Conservation (phyloP, 23 red algal genomes). For the Gracilaria vermiculophylla region DNA sequence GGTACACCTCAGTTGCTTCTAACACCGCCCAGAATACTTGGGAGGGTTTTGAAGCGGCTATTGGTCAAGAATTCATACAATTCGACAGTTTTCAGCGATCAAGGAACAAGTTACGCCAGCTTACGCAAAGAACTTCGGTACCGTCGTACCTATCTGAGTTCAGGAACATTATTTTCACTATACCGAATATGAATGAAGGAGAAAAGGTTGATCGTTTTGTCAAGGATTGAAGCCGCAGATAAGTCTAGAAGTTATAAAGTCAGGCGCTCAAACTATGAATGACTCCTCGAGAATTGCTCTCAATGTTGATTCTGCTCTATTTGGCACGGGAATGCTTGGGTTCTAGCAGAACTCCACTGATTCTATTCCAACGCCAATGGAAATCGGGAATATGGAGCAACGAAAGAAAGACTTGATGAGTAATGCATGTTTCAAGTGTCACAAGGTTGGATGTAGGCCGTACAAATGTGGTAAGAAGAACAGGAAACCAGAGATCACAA, state of each 20-base stretch:
- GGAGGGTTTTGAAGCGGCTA: neutral
- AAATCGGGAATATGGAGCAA: neutral
- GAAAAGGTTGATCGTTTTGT: neutral
- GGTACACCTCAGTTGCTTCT: no score
- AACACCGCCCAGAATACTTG: no score
- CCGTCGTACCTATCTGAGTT: neutral
- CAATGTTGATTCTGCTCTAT: neutral
- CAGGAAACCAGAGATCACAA: no score
- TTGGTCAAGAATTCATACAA: neutral
- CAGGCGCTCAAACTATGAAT: neutral
- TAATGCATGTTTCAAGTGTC: neutral
- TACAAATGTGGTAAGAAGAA: neutral
- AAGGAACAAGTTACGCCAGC: neutral
- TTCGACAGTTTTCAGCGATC: neutral
- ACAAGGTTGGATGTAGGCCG: neutral
- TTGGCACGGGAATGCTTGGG: neutral
- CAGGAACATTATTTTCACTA: neutral
- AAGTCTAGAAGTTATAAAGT: neutral
- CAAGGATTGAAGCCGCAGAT: neutral
- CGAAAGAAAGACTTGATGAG: neutral
- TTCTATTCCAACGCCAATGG: neutral
- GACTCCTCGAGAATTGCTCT: neutral
- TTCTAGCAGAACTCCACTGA: neutral
- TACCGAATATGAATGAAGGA: neutral
- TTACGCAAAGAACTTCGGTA: neutral